Percentiles rank a stretch among this genome's conserved stretches.
These are phyloP conservation scores for Ceratonia siliqua DNA, from an alignment of 306 rosid species.

Conservation along the genomic window DNA sequence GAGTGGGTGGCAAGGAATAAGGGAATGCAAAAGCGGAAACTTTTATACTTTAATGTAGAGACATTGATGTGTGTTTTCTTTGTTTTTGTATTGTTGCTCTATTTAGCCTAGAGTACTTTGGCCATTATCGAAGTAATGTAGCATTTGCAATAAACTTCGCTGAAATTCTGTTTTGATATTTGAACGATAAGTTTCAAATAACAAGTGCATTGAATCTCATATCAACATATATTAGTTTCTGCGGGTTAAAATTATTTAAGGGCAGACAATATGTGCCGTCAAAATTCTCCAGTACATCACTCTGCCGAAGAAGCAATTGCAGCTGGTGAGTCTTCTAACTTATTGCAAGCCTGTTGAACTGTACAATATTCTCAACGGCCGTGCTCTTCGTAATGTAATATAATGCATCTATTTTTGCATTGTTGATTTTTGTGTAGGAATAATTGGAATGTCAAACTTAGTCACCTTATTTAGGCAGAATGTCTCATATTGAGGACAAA, in stretches of 20 bases:
- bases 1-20: neutral
- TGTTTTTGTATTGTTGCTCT: neutral
- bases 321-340: slow-evolving; percentile 78
- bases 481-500: neutral
- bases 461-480: neutral
- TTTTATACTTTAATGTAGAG: neutral
- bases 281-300: slow-evolving; percentile 56
- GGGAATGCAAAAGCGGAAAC: neutral
- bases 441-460: neutral
- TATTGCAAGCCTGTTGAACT: slow-evolving; percentile 98
- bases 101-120: neutral
- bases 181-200: no score
- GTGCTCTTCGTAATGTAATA: slow-evolving; percentile 72
- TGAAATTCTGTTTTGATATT: neutral
- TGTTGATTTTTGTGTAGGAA: slow-evolving; percentile 13
- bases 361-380: slow-evolving; percentile 86
- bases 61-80: neutral
- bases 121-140: neutral
- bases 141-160: neutral
- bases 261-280: slow-evolving; percentile 74
- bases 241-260: slow-evolving; percentile 16
- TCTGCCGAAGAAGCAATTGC: slow-evolving; percentile 67
- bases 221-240: neutral
- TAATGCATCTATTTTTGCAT: slow-evolving; percentile 6
- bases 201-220: no score